A percentile compares a stretch with the other conserved stretches of the same genome.
Conservation (phyloP, 352 stramenopile species). For the Pythium volutum region DNA sequence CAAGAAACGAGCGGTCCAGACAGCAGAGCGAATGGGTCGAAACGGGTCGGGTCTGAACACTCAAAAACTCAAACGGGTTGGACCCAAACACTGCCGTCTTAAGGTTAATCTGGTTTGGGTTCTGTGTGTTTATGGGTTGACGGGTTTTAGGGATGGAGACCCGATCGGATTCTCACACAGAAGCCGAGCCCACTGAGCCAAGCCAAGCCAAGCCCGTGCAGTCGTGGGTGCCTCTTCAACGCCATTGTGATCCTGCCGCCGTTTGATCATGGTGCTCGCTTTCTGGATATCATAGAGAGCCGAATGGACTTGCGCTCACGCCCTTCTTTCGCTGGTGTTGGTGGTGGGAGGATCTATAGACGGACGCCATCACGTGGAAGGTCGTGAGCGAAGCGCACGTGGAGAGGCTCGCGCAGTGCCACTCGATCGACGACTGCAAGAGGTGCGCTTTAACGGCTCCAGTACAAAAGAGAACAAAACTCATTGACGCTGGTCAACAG, state of each 20-base stretch:
- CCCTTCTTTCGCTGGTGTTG: background rate
- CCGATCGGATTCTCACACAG: background rate
- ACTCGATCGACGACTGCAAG: slow-evolving; percentile 58
- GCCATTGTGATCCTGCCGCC: background rate
- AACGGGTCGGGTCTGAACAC: slow-evolving; percentile 3
- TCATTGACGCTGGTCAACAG: slow-evolving; percentile 19
- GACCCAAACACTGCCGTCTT: background rate
- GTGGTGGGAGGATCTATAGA: background rate
- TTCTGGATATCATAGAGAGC: background rate
- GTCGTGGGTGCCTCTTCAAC: slow-evolving; percentile 13
- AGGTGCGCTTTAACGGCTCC: slow-evolving; percentile 31
- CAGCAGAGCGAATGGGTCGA: background rate
- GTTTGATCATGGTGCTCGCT: slow-evolving; percentile 4
- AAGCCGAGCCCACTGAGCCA: background rate
- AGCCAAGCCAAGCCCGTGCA: slow-evolving; percentile 17
- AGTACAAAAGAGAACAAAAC: background rate
- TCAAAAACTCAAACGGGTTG: background rate
- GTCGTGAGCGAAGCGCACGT: slow-evolving; percentile 40
- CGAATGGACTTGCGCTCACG: background rate
- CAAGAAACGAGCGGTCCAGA: slow-evolving; percentile 16
- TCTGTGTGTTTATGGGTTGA: background rate
- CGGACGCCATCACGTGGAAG: slow-evolving; percentile 65
- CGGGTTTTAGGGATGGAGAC: background rate
- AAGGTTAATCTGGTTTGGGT: background rate
- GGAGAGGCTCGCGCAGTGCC: slow-evolving; percentile 30